phyloP scores from a whole-genome alignment of 176 grass and related monocot genomes.

The Oryza longistaminata region DNA sequence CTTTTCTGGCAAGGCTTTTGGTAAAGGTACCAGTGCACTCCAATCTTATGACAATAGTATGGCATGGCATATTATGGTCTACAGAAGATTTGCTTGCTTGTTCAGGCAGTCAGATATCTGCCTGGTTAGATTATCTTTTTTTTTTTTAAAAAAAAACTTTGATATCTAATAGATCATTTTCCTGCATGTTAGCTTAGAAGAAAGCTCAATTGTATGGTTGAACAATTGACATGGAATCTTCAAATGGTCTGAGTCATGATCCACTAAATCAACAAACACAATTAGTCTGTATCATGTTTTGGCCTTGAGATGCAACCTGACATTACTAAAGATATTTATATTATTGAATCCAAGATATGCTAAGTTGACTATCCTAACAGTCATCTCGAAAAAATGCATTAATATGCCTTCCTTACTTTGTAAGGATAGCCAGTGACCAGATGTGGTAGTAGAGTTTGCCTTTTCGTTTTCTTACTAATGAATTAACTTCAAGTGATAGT shows the following conservation, averaged over 20 bases:
- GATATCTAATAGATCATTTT: conserved; percentile 5
- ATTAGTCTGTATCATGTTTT: conserved; percentile 15
- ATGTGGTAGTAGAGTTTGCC: neutral
- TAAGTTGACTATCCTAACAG: neutral
- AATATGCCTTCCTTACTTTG: neutral
- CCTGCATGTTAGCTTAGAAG: neutral
- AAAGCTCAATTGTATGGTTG: neutral
- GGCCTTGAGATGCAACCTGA: neutral
- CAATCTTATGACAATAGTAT: neutral
- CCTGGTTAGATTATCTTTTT: neutral
- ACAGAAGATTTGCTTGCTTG: neutral
- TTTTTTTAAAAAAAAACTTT: conserved; percentile 1
- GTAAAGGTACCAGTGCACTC: conserved; percentile 40
- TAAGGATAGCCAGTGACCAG: neutral
- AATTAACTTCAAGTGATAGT: conserved; percentile 9
- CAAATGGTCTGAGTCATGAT: neutral
- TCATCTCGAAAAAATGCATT: neutral
- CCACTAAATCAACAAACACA: neutral
- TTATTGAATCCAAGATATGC: conserved; percentile 5
- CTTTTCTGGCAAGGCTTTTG: conserved; percentile 54
- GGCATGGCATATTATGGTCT: conserved; percentile 3
- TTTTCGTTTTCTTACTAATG: neutral
- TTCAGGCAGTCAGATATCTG: neutral
- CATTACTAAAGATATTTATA: conserved; percentile 4
- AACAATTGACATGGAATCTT: neutral